Conservation (phyloP, 306 rosid genomes). For the Dalbergia oliveri region DNA sequence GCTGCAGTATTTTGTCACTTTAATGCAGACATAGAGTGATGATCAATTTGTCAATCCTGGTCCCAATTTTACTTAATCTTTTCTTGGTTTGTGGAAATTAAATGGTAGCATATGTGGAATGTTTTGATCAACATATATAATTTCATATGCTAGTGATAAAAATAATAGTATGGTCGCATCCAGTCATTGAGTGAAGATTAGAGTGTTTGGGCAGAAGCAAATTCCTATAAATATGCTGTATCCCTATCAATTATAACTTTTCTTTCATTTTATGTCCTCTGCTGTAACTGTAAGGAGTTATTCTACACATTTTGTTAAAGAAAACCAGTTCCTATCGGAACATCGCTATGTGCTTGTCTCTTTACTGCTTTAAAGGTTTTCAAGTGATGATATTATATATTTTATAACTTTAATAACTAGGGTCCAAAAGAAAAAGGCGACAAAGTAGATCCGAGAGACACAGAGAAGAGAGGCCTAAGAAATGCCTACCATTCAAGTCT, state of each 20-base stretch:
- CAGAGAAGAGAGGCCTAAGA: slow-evolving; percentile 31
- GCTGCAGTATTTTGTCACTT: not conserved
- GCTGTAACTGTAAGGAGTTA: not conserved
- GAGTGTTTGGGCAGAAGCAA: too few species aligned
- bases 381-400: slow-evolving; percentile 1
- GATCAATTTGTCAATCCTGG: not conserved
- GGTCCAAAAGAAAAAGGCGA: slow-evolving; percentile 49
- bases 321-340: not conserved
- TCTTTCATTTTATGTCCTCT: not conserved
- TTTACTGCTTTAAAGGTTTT: not conserved
- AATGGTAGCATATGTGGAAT: not conserved
- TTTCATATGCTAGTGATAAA: too few species aligned
- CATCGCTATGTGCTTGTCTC: slow-evolving; percentile 22
- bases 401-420: slow-evolving; percentile 42
- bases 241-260: too few species aligned
- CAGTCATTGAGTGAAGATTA: too few species aligned
- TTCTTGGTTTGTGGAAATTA: slow-evolving; percentile 15
- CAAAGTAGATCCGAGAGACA: slow-evolving; percentile 34
- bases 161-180: too few species aligned
- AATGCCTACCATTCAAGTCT: slow-evolving; percentile 15
- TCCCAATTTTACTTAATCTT: not conserved
- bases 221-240: too few species aligned
- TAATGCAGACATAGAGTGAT: not conserved
- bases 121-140: not conserved
- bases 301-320: not conserved